Evolutionary conservation across 352 stramenopile genomes (phyloP).

Genomic region (Aphanomyces invadans): DNA sequence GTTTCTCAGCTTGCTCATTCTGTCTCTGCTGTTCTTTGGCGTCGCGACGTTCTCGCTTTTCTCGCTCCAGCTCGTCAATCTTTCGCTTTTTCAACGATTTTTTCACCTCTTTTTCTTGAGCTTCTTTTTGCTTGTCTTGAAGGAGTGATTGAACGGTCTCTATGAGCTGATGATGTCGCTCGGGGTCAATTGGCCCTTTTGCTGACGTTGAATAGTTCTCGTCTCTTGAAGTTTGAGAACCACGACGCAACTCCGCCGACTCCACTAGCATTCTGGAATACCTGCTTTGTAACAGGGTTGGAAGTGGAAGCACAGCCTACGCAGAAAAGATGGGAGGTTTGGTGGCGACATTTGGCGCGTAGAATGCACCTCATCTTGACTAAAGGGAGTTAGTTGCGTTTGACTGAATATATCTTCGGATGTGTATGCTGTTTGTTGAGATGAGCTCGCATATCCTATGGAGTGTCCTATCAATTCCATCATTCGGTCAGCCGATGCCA

Average conservation of each 20-base stretch:
- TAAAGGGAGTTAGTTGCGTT: constrained; percentile 2
- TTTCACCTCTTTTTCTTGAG: neutral
- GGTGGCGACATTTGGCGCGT: too few relatives aligned
- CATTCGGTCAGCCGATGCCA: neutral
- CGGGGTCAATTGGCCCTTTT: neutral
- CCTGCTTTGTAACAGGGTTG: constrained; percentile 8
- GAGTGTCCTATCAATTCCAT: neutral
- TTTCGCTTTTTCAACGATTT: constrained; percentile 3
- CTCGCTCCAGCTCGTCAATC: neutral
- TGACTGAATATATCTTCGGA: constrained; percentile 20
- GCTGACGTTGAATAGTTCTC: neutral
- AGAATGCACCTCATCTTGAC: constrained; percentile 20
- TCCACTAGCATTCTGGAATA: constrained; percentile 22
- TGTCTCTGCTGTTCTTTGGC: constrained; percentile 7
- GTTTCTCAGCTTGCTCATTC: constrained; percentile 3
- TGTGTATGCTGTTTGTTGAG: constrained; percentile 21
- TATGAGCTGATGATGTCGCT: neutral
- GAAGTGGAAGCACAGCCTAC: constrained; percentile 7
- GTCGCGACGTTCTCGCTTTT: constrained; percentile 1
- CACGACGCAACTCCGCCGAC: neutral
- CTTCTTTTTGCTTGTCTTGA: constrained; percentile 7
- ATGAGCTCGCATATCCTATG: constrained; percentile 17
- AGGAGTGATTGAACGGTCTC: neutral
- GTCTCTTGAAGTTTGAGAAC: neutral
- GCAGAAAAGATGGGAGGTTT: too few relatives aligned